phyloP scores from a whole-genome alignment of 2,329 filamentous ascomycete genomes.

The Aureobasidium mangrovei region DNA sequence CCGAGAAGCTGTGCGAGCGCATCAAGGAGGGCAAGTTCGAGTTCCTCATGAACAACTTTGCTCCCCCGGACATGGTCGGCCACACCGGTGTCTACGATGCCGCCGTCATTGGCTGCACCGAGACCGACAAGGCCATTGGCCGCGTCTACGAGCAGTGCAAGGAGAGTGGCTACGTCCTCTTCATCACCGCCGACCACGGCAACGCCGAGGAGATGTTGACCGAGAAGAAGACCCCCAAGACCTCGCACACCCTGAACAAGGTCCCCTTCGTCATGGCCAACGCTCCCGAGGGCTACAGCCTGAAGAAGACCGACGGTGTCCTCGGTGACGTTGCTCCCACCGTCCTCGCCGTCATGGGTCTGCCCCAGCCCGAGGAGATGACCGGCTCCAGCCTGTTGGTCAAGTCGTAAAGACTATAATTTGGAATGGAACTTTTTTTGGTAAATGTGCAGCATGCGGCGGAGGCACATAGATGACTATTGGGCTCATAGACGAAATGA shows the following conservation, averaged over 20 bases:
- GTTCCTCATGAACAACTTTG: conserved; percentile 99
- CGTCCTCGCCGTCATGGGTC: conserved; percentile 78
- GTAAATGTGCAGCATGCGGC: not conserved
- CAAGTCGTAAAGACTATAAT: conserved; percentile 45
- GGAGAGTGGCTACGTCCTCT: conserved; percentile 84
- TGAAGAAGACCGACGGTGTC: conserved; percentile 80
- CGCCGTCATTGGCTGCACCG: conserved; percentile 71
- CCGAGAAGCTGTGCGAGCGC: conserved; percentile 80
- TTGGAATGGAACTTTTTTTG: not conserved
- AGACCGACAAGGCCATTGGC: conserved; percentile 91
- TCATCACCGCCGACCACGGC: conserved; percentile 91
- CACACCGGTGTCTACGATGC: conserved; percentile 97
- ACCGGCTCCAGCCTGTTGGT: conserved; percentile 74
- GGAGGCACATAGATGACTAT: not conserved
- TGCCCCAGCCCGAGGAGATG: conserved; percentile 88
- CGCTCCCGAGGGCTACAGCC: conserved; percentile 76
- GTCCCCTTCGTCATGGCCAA: conserved; percentile 98
- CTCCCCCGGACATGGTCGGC: conserved; percentile 97
- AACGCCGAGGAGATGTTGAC: conserved; percentile 99
- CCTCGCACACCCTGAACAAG: conserved; percentile 94
- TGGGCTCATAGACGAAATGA: conserved; percentile 5
- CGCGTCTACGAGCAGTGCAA: conserved; percentile 89
- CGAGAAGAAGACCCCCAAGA: conserved; percentile 91
- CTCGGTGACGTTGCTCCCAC: conserved; percentile 97
- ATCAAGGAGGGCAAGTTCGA: conserved; percentile 79